Evolutionary conservation across 2,329 filamentous ascomycete species (phyloP).

Genomic region (Cercospora sp.): DNA sequence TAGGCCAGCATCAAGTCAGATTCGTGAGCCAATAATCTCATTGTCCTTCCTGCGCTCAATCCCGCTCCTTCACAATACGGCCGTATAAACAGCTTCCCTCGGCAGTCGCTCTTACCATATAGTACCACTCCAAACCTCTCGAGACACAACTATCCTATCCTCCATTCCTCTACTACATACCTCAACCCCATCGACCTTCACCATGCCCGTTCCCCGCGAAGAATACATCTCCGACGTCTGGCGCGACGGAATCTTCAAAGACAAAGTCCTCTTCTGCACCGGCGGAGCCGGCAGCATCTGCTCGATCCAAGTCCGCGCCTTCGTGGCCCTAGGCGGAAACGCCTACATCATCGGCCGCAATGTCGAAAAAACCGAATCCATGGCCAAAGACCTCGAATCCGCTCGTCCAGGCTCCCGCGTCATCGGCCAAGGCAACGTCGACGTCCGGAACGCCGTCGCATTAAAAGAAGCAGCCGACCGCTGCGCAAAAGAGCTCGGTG

Average conservation of each 20-base stretch:
- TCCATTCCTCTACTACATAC: neutral
- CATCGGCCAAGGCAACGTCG: constrained; percentile 73
- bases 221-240: constrained; percentile 81
- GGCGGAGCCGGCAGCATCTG: constrained; percentile 93
- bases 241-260: constrained; percentile 82
- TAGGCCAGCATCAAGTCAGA: neutral
- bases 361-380: constrained; percentile 78
- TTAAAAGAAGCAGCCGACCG: constrained; percentile 73
- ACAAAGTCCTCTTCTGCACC: constrained; percentile 91
- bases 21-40: neutral
- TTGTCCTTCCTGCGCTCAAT: neutral
- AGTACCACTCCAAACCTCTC: neutral
- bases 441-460: constrained; percentile 67
- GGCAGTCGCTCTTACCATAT: neutral
- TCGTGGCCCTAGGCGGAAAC: constrained; percentile 87
- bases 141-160: neutral
- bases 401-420: constrained; percentile 78
- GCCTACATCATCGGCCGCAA: constrained; percentile 93
- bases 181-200: neutral
- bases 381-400: constrained; percentile 78
- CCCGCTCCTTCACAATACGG: neutral
- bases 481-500: constrained; percentile 79
- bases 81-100: neutral
- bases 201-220: constrained; percentile 61
- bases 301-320: constrained; percentile 85